Evolutionary conservation across 331 rosid genomes (phyloP).

Genomic region (Saraca asoca): DNA sequence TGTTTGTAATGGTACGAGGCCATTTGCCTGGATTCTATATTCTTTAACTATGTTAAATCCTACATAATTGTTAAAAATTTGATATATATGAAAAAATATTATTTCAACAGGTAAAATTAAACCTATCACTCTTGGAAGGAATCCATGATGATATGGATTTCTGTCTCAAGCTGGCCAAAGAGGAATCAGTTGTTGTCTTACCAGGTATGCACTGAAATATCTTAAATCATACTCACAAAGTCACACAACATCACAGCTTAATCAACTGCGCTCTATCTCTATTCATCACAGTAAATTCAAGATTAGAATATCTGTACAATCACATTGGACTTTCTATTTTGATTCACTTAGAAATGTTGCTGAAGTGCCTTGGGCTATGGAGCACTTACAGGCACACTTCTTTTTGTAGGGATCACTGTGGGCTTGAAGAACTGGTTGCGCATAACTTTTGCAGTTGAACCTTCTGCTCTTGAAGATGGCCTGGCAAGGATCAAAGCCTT

Average conservation of each 20-base stretch:
- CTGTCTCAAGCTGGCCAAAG: constrained; percentile 46
- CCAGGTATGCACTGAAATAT: constrained; percentile 35
- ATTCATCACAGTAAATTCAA: too few relatives aligned
- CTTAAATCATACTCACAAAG: too few relatives aligned
- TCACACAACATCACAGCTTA: too few relatives aligned
- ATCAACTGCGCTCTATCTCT: too few relatives aligned
- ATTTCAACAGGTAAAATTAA: constrained; percentile 40
- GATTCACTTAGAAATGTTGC: too few relatives aligned
- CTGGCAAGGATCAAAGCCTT: constrained; percentile 47
- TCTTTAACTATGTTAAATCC: background rate
- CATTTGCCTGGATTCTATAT: background rate
- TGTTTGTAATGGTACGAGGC: constrained; percentile 39
- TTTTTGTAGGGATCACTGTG: constrained; percentile 35
- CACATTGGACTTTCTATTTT: too few relatives aligned
- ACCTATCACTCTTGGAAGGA: constrained; percentile 40
- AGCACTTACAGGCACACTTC: background rate
- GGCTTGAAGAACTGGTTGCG: constrained; percentile 52
- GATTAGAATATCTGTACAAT: too few relatives aligned
- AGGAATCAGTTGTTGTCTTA: constrained; percentile 44
- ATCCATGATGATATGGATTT: constrained; percentile 47
- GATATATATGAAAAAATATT: background rate
- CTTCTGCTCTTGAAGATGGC: constrained; percentile 49
- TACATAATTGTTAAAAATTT: background rate
- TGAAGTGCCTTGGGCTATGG: background rate
- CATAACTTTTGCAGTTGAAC: constrained; percentile 48